Evolutionary conservation across 164 flowering plant genomes (phyloP).

Genomic region (Paratinospora sagittata): DNA sequence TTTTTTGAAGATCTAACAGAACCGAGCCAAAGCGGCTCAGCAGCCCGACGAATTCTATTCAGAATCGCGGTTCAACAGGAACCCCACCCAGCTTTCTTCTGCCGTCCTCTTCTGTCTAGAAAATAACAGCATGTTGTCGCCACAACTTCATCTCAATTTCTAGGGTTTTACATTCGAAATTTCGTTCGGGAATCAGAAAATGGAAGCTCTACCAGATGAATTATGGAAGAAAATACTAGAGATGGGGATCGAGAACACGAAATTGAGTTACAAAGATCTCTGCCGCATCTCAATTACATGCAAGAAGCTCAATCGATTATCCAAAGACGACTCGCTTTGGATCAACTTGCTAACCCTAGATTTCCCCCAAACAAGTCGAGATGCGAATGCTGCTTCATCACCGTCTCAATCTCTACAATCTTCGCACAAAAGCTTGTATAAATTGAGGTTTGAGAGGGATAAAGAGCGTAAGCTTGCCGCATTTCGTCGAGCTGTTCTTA

Average conservation of each 20-base stretch:
- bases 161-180: no score
- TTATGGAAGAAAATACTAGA: slow-evolving; percentile 53
- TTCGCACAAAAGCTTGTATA: slow-evolving; percentile 30
- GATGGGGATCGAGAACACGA: slow-evolving; percentile 26
- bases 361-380: slow-evolving; percentile 19
- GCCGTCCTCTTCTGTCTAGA: no score
- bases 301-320: slow-evolving; percentile 40
- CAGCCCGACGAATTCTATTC: no score
- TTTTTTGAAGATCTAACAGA: no score
- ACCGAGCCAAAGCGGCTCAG: no score
- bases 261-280: slow-evolving; percentile 39
- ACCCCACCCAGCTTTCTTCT: no score
- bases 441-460: no score
- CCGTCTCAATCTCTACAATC: slow-evolving; percentile 2
- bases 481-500: slow-evolving; percentile 47
- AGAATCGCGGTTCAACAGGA: no score
- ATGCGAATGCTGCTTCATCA: background rate
- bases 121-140: no score
- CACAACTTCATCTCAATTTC: no score
- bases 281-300: slow-evolving; percentile 59
- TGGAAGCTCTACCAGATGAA: slow-evolving; percentile 49
- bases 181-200: background rate
- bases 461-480: slow-evolving; percentile 44
- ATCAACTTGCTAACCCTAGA: slow-evolving; percentile 41
- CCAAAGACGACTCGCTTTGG: slow-evolving; percentile 50